Percentiles rank a stretch among this genome's conserved stretches.
These are phyloP conservation scores for Pichia sp. DNA, from an alignment of 1,139 yeast species.

Conservation along the genomic window DNA sequence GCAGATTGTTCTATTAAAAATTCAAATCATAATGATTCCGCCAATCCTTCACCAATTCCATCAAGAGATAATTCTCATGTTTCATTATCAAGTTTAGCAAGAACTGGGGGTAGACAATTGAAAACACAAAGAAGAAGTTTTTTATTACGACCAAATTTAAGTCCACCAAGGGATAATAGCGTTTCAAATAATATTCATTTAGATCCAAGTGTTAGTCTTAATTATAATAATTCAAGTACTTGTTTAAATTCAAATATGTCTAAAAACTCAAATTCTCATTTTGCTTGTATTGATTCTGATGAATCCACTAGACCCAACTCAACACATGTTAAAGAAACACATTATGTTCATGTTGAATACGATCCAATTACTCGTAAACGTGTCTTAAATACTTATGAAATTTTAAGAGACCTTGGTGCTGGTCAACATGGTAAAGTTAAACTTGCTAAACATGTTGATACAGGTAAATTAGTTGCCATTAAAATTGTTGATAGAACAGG, in stretches of 20 bases:
- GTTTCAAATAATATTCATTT: background rate
- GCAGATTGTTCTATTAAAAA: constrained; percentile 4
- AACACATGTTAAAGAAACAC: constrained; percentile 72
- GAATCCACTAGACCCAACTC: constrained; percentile 4
- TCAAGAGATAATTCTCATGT: constrained; percentile 18
- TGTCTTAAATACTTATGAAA: constrained; percentile 85
- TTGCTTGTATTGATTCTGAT: constrained; percentile 3
- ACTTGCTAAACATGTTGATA: constrained; percentile 68
- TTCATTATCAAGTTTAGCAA: constrained; percentile 14
- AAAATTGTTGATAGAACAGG: constrained; percentile 82
- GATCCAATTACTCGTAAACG: constrained; percentile 85
- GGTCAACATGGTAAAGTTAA: constrained; percentile 99
- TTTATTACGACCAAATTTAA: constrained; percentile 8
- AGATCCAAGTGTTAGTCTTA: too few species aligned
- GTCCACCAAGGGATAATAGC: constrained; percentile 12
- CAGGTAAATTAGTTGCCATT: constrained; percentile 78
- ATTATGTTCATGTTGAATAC: constrained; percentile 71
- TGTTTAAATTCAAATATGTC: constrained; percentile 2
- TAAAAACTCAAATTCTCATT: constrained; percentile 2
- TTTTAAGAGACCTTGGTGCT: constrained; percentile 78
- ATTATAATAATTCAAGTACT: constrained; percentile 4
- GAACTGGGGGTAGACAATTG: constrained; percentile 4
- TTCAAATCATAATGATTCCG: constrained; percentile 5
- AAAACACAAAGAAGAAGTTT: constrained; percentile 11
- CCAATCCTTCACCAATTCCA: constrained; percentile 19